A percentile compares a stretch with the other conserved stretches of the same genome.
Conservation (phyloP, 176 grass and related monocot genomes). For the Bolboschoenus planiculmis region DNA sequence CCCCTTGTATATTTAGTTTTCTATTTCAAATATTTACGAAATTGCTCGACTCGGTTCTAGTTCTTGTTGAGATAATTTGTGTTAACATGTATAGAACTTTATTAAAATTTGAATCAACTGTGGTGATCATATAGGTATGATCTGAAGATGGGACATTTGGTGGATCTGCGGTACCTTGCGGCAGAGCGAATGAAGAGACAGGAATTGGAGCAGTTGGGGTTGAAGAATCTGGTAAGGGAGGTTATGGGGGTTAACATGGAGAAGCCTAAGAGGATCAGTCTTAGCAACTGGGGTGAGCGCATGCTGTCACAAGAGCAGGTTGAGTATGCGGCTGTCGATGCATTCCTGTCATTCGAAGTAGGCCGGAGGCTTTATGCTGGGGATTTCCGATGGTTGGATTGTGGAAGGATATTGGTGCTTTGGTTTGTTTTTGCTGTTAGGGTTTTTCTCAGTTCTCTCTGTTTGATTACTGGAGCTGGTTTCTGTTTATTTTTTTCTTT, state of each 20-base stretch:
- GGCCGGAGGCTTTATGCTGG: constrained; percentile 15
- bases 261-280: constrained; percentile 32
- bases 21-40: too few relatives aligned
- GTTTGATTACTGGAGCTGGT: too few relatives aligned
- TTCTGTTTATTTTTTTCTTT: too few relatives aligned
- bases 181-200: constrained; percentile 13
- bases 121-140: not conserved
- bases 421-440: too few relatives aligned
- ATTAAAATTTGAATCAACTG: too few relatives aligned
- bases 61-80: too few relatives aligned
- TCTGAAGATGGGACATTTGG: constrained; percentile 16
- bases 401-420: too few relatives aligned
- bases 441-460: too few relatives aligned
- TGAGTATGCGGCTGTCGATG: constrained; percentile 32
- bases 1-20: too few relatives aligned
- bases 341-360: constrained; percentile 31
- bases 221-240: constrained; percentile 20
- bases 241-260: constrained; percentile 28
- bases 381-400: too few relatives aligned
- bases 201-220: constrained; percentile 34
- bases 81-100: too few relatives aligned
- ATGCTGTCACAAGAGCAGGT: constrained; percentile 15
- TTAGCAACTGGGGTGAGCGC: constrained; percentile 45
- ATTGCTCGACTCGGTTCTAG: too few relatives aligned
- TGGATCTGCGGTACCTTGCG: constrained; percentile 36